Evolutionary conservation across 2,329 filamentous ascomycete species (phyloP), one percentile per base, ranked within the genome.

Genomic region (Cladosporium phlei): DNA sequence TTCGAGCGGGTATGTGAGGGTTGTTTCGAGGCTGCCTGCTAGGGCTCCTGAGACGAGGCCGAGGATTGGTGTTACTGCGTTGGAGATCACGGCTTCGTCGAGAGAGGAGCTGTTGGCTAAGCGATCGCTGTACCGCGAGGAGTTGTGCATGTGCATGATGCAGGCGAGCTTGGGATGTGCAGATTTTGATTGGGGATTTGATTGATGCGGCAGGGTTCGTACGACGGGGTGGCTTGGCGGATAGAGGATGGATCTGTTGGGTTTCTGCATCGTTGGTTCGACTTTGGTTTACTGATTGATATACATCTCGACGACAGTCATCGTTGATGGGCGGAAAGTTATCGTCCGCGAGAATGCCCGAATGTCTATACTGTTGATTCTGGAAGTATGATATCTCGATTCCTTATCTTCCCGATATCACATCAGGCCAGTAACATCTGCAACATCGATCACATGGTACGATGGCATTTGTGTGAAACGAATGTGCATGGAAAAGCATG

Each of bases 21-120:
- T 66, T 4, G 75, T 74, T 58, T 79, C 76, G 8, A 76, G 63
- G n/a, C 67, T 73, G 12, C 76, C 77, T 4, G 75, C 77, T 8
- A 76, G 53, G 12, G 70, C 74, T 24, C 76, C 76, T 1, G 76
- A 65, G 12, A 74, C 52, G 1, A 79, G 60, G 0, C 74, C 77
- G 10, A 75, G 63, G 64, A 54, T 35, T 43, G 52, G 50, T 3
- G 50, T 27, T 16, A 45, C 29, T 12, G 40, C 22, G 30, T 35
- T 37, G 16, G 30, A 35, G 5, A 45, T 7, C 12, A 45, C 16
- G 3, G 8, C 7, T 22, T 45, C 32, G 17, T 45, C 40, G 8
- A 45, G 20, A 12, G 32, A 21, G 3, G 40, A 29, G 21, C 32
- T n/a, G 7, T 45, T 16, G 11, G 24, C 40, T 7, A 45, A 35